phyloP scores from a whole-genome alignment of 495 filamentous ascomycete genomes.

The Acidomyces sp. region DNA sequence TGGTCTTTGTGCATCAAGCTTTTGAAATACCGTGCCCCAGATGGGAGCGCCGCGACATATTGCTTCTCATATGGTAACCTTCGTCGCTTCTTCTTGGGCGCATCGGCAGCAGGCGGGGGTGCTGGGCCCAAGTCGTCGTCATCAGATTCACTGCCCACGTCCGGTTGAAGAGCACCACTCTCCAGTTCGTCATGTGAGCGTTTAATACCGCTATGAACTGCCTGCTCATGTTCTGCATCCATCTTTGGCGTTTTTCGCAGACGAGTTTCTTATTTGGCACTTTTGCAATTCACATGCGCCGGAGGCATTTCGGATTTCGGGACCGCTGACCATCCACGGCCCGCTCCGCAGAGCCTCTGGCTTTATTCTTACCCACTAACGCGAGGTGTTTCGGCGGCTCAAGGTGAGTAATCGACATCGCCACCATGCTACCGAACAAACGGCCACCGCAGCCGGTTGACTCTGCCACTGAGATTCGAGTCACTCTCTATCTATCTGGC shows the following conservation, averaged over 20 bases:
- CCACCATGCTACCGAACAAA: background rate
- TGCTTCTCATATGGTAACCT: constrained; percentile 89
- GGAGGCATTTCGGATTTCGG: too few relatives aligned
- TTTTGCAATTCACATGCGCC: too few relatives aligned
- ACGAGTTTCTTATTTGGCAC: too few relatives aligned
- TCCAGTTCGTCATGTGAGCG: constrained; percentile 11
- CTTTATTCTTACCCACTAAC: background rate
- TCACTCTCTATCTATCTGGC: too few relatives aligned
- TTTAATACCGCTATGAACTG: constrained; percentile 13
- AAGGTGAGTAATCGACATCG: background rate
- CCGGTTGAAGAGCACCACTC: too few relatives aligned
- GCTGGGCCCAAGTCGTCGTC: constrained; percentile 94
- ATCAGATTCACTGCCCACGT: constrained; percentile 36
- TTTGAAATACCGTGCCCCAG: constrained; percentile 74
- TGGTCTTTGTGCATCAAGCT: constrained; percentile 98
- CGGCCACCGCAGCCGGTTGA: too few relatives aligned
- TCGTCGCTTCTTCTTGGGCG: constrained; percentile 72
- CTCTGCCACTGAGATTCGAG: too few relatives aligned
- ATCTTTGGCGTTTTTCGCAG: constrained; percentile 2
- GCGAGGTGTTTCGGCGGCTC: background rate
- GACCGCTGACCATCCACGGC: too few relatives aligned
- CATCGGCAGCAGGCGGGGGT: constrained; percentile 53
- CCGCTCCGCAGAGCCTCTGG: too few relatives aligned
- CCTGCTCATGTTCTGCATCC: constrained; percentile 2
- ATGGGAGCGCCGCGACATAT: constrained; percentile 80